Evolutionary conservation across 2,329 filamentous ascomycete genomes (phyloP).

Genomic region (Sporothrix protearum): DNA sequence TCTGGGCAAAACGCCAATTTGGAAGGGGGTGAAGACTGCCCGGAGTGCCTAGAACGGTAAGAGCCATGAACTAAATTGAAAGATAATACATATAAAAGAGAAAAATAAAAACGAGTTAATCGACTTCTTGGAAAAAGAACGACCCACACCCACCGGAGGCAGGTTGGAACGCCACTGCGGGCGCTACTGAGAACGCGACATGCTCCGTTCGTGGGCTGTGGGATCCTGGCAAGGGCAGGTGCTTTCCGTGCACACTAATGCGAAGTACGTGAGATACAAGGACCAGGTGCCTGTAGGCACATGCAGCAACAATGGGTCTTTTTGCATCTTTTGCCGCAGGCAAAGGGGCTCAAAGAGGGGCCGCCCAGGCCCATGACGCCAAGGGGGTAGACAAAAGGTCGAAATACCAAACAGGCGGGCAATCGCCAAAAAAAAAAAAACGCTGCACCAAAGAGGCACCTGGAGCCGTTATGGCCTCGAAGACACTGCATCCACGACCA

Average conservation of each 20-base stretch:
- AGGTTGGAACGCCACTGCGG: constrained; percentile 7
- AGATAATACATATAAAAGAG: not conserved
- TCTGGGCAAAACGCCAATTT: not conserved
- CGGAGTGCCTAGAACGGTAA: not conserved
- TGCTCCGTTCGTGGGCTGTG: not conserved
- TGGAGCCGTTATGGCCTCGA: not conserved
- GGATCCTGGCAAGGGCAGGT: not conserved
- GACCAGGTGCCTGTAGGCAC: not conserved
- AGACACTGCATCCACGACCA: not conserved
- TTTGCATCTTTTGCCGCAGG: not conserved
- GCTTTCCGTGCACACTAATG: not conserved
- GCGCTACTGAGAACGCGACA: constrained; percentile 10
- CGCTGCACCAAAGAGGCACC: constrained; percentile 9
- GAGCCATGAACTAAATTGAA: not conserved
- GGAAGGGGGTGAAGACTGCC: not conserved
- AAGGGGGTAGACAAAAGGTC: not conserved
- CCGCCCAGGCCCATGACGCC: not conserved
- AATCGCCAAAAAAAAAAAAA: not conserved
- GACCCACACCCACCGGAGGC: constrained; percentile 8
- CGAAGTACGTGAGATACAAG: not conserved
- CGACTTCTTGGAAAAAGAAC: not conserved
- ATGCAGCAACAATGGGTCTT: not conserved
- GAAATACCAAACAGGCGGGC: not conserved
- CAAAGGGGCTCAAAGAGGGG: constrained; percentile 11
- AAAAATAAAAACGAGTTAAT: not conserved